Evolutionary conservation across 768 basidiomycete species (phyloP).

Genomic region (Rhodotorula kratochvilovae): DNA sequence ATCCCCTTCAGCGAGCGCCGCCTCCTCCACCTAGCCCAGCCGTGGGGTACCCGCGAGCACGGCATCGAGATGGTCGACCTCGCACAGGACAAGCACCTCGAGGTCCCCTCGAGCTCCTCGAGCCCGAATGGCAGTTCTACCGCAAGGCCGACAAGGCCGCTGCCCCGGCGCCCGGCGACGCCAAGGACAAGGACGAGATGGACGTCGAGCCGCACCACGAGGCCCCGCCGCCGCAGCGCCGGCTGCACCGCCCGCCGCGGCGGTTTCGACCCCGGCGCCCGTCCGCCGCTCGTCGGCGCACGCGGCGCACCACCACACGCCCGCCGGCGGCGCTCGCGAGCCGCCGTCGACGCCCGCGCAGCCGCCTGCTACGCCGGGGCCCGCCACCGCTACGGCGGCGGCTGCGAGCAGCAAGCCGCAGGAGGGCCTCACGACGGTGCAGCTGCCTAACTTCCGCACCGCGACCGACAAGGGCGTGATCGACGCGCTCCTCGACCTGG

Average conservation of each 20-base stretch:
- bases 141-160: constrained; percentile 23
- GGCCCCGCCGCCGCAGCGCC: constrained; percentile 6
- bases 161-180: neutral
- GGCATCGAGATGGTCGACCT: constrained; percentile 72
- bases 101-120: constrained; percentile 40
- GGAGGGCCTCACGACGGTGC: constrained; percentile 45
- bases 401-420: constrained; percentile 7
- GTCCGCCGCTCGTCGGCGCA: constrained; percentile 26
- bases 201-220: constrained; percentile 22
- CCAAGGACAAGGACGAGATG: constrained; percentile 30
- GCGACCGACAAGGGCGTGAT: constrained; percentile 63
- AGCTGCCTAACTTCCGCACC: constrained; percentile 49
- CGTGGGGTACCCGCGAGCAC: constrained; percentile 74
- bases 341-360: neutral
- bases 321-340: constrained; percentile 20
- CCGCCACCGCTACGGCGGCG: neutral
- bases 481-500: constrained; percentile 68
- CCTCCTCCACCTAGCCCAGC: constrained; percentile 73
- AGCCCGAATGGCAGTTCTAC: constrained; percentile 46
- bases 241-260: constrained; percentile 7
- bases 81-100: constrained; percentile 50
- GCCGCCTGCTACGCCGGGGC: constrained; percentile 44
- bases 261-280: constrained; percentile 22
- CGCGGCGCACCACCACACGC: constrained; percentile 48
- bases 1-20: constrained; percentile 63